Evolutionary conservation across 805 yeast genomes (phyloP).

Genomic region (Groenewaldozyma tartarivorans): DNA sequence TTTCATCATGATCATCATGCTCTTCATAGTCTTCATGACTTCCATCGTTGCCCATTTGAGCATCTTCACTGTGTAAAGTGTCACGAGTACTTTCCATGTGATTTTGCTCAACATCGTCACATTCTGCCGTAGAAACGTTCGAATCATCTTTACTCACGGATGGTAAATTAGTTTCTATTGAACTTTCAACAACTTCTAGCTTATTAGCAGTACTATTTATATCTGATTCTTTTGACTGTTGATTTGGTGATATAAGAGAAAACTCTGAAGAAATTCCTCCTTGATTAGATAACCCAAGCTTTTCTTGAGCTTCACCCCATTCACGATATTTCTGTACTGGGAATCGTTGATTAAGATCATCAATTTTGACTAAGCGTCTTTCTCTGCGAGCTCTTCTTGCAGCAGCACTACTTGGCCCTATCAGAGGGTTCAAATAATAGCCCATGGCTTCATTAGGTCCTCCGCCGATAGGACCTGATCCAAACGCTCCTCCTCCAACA

Average conservation of each 20-base stretch:
- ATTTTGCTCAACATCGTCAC: background rate
- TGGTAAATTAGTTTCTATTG: background rate
- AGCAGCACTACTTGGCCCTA: conserved; percentile 11
- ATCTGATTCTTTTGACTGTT: background rate
- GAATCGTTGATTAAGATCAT: conserved; percentile 23
- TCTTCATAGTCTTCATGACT: conserved; percentile 2
- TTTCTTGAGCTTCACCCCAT: conserved; percentile 23
- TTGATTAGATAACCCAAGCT: conserved; percentile 10
- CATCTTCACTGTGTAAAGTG: background rate
- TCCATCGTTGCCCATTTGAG: background rate
- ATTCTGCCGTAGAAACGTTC: conserved; percentile 1
- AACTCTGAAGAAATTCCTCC: conserved; percentile 15
- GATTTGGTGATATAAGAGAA: background rate
- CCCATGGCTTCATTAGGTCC: background rate
- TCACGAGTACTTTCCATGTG: background rate
- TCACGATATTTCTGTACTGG: conserved; percentile 23
- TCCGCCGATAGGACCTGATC: conserved; percentile 3
- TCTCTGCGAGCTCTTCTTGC: conserved; percentile 17
- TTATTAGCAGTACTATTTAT: background rate
- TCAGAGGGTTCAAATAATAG: conserved; percentile 12
- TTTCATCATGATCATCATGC: conserved; percentile 6
- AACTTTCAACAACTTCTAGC: background rate
- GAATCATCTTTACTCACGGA: background rate
- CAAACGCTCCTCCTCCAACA: conserved; percentile 6
- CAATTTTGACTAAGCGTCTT: conserved; percentile 21